Base-by-base conservation (phyloP, 2,329 filamentous ascomycete genomes). In the Scedosporium apiospermum region DNA sequence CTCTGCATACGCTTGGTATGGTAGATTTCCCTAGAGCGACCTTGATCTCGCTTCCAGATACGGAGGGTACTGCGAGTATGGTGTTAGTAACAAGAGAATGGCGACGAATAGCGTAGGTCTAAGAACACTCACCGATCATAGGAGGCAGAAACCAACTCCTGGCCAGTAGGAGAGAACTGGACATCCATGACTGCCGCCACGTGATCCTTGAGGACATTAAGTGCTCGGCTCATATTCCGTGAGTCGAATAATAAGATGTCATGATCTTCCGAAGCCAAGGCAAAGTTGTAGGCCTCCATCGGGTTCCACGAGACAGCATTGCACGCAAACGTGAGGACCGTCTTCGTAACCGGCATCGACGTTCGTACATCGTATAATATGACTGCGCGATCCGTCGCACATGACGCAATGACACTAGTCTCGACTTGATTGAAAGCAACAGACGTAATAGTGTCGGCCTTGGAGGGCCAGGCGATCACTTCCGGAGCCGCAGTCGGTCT, bases 1-100 rank as follows among this genome's bases (percentile, higher is more conserved):
- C 93, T 85, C 78, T 98, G 93, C 93, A 97, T 97, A 66, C 95
- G 87, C 77, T 97, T 96, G 18, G 95, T 98, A 78, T 98, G 93
- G 76, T 98, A 99, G 58, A 97, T 87, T 71, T 99, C 95, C 68
- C 93, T 84, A 14, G 90, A 93, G 75, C 95, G 91, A 26, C 93
- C 93, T 65, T 88, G 80, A 66, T 88, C 84, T 63, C 90, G 84
- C 72, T 86, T 86, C 90, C 92, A 98, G 59, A 98, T 78, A 60
- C 95, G 86, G 61, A 99, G 81, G 4, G 91, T 96, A 65, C 92
- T 87, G 46, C 60, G 27, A 16, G 18, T 55, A n/a, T 4, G 14
- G 16, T 23, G 64, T 65, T 62, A 65, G 60, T 27, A 57, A 18
- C 3, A 6, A n/a, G 14, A 58, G 34, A 34, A n/a, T 6, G 21